These are phyloP conservation scores for Schizophyllum amplum DNA, from an alignment of 1,284 basidiomycete genomes.

Conservation along the genomic window DNA sequence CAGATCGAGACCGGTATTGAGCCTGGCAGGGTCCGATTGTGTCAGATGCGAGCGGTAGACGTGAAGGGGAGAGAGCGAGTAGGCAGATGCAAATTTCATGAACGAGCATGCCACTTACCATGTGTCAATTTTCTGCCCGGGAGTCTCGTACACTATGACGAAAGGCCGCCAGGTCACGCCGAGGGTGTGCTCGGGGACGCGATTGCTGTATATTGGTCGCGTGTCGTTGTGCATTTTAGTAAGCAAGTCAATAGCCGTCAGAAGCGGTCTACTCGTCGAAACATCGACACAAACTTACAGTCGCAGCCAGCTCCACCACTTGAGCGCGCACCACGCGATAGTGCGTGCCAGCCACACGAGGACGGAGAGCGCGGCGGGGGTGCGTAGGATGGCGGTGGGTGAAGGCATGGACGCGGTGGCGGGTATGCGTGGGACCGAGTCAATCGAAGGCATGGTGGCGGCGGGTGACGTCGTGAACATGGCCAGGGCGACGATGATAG, in stretches of 20 bases:
- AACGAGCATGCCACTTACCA: no score
- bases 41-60: no score
- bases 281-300: neutral
- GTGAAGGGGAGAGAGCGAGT: no score
- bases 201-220: neutral
- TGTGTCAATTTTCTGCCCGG: neutral
- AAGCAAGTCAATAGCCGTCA: no score
- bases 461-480: no score
- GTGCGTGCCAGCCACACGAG: neutral
- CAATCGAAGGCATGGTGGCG: no score
- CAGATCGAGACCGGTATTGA: neutral
- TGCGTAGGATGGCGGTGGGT: neutral
- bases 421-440: no score
- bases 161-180: neutral
- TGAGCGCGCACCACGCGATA: neutral
- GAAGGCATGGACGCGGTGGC: no score
- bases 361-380: neutral
- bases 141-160: neutral
- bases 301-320: neutral
- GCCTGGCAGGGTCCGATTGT: neutral
- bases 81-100: no score
- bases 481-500: neutral
- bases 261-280: no score
- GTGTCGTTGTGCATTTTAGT: neutral
- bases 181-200: neutral